Evolutionary conservation across 768 basidiomycete genomes (phyloP).

Genomic region (Pleurotus tuoliensis): DNA sequence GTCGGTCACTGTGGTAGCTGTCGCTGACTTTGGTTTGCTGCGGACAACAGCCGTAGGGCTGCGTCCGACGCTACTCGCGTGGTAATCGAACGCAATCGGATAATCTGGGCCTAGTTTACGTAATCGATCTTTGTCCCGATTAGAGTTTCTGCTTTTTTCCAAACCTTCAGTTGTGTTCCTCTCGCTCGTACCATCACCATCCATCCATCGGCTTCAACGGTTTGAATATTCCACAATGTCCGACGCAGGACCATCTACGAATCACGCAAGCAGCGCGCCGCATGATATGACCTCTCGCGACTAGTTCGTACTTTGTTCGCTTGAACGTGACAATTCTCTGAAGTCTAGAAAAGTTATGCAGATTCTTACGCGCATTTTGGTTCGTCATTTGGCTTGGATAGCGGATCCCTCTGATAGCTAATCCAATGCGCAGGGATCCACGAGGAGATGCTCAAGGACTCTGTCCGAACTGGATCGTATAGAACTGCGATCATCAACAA

Average conservation of each 20-base stretch:
- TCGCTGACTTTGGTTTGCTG: not conserved
- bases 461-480: slow-evolving; percentile 93
- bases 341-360: slow-evolving; percentile 63
- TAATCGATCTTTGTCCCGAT: not conserved
- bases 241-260: slow-evolving; percentile 24
- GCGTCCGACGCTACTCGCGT: not conserved
- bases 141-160: not conserved
- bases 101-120: not conserved
- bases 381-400: slow-evolving; percentile 26
- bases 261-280: slow-evolving; percentile 16
- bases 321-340: slow-evolving; percentile 24
- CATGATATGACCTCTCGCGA: slow-evolving; percentile 80
- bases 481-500: slow-evolving; percentile 93
- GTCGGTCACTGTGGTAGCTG: not conserved
- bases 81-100: not conserved
- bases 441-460: slow-evolving; percentile 99
- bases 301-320: slow-evolving; percentile 53
- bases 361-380: slow-evolving; percentile 97
- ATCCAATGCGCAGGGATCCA: slow-evolving; percentile 69
- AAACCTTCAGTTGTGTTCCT: not conserved
- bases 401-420: not conserved
- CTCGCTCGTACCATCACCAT: slow-evolving; percentile 11
- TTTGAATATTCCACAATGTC: slow-evolving; percentile 16
- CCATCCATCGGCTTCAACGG: slow-evolving; percentile 12
- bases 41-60: not conserved